A percentile compares a stretch with the other conserved stretches of the same genome.
Conservation (phyloP, 345 rosid species). For the Adansonia digitata region DNA sequence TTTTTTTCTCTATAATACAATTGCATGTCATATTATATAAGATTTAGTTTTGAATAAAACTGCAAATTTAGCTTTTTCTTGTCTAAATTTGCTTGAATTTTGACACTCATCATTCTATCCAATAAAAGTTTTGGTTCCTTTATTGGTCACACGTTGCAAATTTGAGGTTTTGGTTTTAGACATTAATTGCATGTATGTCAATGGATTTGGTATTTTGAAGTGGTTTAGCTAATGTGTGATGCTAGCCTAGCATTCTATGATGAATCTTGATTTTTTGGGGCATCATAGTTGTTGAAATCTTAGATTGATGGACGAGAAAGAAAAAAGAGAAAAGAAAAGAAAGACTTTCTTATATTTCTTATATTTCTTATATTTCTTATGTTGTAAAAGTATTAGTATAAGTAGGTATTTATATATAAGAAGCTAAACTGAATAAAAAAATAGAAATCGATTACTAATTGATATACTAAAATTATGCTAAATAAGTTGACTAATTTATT, state of each 20-base stretch:
- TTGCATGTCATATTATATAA: not conserved
- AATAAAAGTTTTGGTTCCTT: not conserved
- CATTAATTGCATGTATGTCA: conserved; percentile 35
- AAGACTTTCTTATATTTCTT: too few species aligned
- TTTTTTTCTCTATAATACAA: not conserved
- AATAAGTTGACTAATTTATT: too few species aligned
- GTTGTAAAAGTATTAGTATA: too few species aligned
- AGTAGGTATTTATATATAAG: too few species aligned
- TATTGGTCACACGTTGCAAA: not conserved
- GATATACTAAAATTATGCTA: too few species aligned
- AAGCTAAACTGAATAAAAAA: too few species aligned
- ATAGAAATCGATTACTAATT: too few species aligned
- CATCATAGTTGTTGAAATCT: too few species aligned
- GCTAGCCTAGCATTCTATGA: not conserved
- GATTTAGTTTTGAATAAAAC: not conserved
- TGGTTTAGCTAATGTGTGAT: conserved; percentile 8
- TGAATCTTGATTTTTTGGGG: not conserved
- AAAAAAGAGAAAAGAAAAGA: too few species aligned
- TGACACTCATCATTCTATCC: not conserved
- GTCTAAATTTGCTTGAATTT: conserved; percentile 8
- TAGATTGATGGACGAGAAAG: too few species aligned
- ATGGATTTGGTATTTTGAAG: conserved; percentile 36
- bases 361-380: too few species aligned
- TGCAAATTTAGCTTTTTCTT: not conserved
- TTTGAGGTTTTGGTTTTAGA: conserved; percentile 1